Percentiles rank a stretch among this genome's conserved stretches.
Conservation (phyloP, 2,329 filamentous ascomycete species). For the Onygena corvina region DNA sequence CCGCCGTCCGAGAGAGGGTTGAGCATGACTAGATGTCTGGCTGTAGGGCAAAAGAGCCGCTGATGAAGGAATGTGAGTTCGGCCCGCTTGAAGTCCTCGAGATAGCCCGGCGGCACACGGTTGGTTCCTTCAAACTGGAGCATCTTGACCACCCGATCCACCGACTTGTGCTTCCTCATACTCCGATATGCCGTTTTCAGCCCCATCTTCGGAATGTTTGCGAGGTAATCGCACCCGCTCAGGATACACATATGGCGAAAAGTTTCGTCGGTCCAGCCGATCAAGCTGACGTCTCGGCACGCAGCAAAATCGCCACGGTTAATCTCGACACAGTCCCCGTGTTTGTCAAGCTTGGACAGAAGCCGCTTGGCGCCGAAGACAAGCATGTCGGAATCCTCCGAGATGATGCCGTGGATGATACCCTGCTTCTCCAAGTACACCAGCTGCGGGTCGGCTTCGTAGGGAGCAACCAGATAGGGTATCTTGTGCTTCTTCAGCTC, state of each 20-base stretch:
- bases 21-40: slow-evolving; percentile 60
- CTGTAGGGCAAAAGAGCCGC: slow-evolving; percentile 76
- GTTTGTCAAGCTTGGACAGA: slow-evolving; percentile 86
- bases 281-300: slow-evolving; percentile 74
- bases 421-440: slow-evolving; percentile 84
- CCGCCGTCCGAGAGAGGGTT: slow-evolving; percentile 53
- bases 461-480: slow-evolving; percentile 85
- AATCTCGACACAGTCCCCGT: slow-evolving; percentile 86
- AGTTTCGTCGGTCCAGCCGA: slow-evolving; percentile 82
- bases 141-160: slow-evolving; percentile 70
- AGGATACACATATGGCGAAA: slow-evolving; percentile 94
- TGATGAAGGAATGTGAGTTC: slow-evolving; percentile 91
- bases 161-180: slow-evolving; percentile 76
- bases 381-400: slow-evolving; percentile 89
- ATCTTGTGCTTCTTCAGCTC: slow-evolving; percentile 71
- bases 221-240: slow-evolving; percentile 92
- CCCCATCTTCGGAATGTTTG: slow-evolving; percentile 71
- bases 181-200: slow-evolving; percentile 87
- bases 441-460: slow-evolving; percentile 94
- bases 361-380: slow-evolving; percentile 89
- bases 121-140: slow-evolving; percentile 82
- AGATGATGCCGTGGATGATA: slow-evolving; percentile 74
- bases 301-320: slow-evolving; percentile 78
- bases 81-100: slow-evolving; percentile 69
- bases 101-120: slow-evolving; percentile 66